Evolutionary conservation across 73 alveolate genomes (phyloP), one percentile per base, ranked within the genome.

Genomic region (Tetrahymena malaccensis): DNA sequence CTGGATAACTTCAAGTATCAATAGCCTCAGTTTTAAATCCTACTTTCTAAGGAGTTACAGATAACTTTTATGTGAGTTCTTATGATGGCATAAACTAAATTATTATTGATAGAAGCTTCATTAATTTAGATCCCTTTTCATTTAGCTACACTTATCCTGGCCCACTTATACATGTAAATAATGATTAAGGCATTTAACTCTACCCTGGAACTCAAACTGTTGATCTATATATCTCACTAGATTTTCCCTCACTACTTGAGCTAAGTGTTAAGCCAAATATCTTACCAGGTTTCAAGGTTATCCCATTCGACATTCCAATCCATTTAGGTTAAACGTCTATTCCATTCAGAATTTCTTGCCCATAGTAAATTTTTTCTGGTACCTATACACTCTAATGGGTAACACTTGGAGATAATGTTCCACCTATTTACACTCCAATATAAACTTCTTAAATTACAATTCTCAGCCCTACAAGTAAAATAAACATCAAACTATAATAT

Each of bases 61-160:
- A 70, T 31, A 27, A 70, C 37, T 70, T 70, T 31, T 70, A 70
- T 70, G 89, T 70, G 16, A 27, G 40, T n/a, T 70, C 89, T 8
- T 70, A 4, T 70, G 89, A 70, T 70, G 89, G 89, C 43, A 70
- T 70, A 11, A 70, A 70, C 37, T 9, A 70, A 70, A 31, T 70
- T 22, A 70, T 96, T 84, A 84, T 96, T 85, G 97, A 95, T 40
- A 34, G 97, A 50, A 85, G 96, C 27, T 96, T 93, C 37, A 94
- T 96, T 6, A 96, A 96, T 93, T 83, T 96, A n/a, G 96, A 95
- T 85, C 98, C 98, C 3, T 95, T 50, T 58, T 43, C 84, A 35
- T 95, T 96, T 50, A 57, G 37, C 43, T 43, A 43, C 12, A 27
- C 27, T 35, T 89, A 94, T 55, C 97, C 97, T 12, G 97, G 97